Percentiles rank a stretch among this genome's conserved stretches.
phyloP scores from a whole-genome alignment of 1,284 basidiomycete species.

The Pseudozyma thailandica region DNA sequence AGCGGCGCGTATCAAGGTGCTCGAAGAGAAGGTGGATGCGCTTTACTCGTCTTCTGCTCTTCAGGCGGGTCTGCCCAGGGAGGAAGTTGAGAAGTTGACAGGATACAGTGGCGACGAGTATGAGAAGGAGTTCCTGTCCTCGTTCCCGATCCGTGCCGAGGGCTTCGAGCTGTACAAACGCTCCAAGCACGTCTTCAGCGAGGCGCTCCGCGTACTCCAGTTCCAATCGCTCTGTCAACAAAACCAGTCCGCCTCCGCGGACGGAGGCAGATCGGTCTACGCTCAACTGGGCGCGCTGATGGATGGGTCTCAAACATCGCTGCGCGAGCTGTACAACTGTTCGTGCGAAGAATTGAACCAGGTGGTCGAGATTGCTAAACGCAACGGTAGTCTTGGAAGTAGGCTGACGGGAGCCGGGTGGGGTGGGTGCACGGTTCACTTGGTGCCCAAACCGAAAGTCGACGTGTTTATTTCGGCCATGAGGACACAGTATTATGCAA shows the following conservation, averaged over 20 bases:
- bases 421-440: slow-evolving; percentile 65
- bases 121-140: slow-evolving; percentile 56
- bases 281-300: slow-evolving; percentile 55
- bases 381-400: slow-evolving; percentile 59
- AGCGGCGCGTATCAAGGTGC: slow-evolving; percentile 51
- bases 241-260: background rate
- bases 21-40: slow-evolving; percentile 43
- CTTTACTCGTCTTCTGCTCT: slow-evolving; percentile 9
- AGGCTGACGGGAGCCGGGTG: slow-evolving; percentile 65
- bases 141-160: slow-evolving; percentile 62
- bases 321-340: slow-evolving; percentile 58
- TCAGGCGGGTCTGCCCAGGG: slow-evolving; percentile 34
- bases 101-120: slow-evolving; percentile 52
- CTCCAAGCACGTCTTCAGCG: slow-evolving; percentile 62
- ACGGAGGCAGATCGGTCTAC: slow-evolving; percentile 38
- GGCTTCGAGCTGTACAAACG: slow-evolving; percentile 55
- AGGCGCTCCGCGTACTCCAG: slow-evolving; percentile 57
- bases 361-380: slow-evolving; percentile 59
- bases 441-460: slow-evolving; percentile 60
- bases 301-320: slow-evolving; percentile 59
- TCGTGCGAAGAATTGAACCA: slow-evolving; percentile 60
- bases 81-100: slow-evolving; percentile 53
- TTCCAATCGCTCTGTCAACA: slow-evolving; percentile 53
- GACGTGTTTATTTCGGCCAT: slow-evolving; percentile 51
- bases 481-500: slow-evolving; percentile 47